Evolutionary conservation across 1,284 basidiomycete species (phyloP).

Genomic region (Tilletia setariae): DNA sequence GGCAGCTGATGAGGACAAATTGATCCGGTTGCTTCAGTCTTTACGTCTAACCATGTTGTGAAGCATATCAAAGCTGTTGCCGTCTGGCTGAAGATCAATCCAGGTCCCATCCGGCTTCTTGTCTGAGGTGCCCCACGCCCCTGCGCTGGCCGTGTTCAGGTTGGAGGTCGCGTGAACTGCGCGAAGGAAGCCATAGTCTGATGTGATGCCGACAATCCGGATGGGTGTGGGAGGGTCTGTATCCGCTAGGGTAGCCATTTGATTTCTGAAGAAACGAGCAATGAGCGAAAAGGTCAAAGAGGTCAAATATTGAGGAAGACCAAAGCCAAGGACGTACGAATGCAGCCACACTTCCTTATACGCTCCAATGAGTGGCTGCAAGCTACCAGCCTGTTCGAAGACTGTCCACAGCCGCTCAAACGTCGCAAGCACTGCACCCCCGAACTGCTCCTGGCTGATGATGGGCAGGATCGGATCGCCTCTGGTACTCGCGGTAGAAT

Average conservation of each 20-base stretch:
- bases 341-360: conserved; percentile 84
- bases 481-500: conserved; percentile 27
- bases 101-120: conserved; percentile 33
- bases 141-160: conserved; percentile 24
- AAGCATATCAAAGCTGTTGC: conserved; percentile 96
- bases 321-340: conserved; percentile 62
- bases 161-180: conserved; percentile 63
- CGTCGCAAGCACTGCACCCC: conserved; percentile 71
- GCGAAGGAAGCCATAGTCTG: conserved; percentile 79
- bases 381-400: conserved; percentile 62
- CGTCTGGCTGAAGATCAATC: conserved; percentile 79
- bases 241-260: conserved; percentile 77
- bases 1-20: too few species aligned
- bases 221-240: conserved; percentile 68
- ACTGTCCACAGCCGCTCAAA: conserved; percentile 75
- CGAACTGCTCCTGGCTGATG: conserved; percentile 70
- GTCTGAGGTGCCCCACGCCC: conserved; percentile 31
- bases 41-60: conserved; percentile 77
- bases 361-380: conserved; percentile 43
- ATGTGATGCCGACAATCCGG: conserved; percentile 79
- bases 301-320: too few species aligned
- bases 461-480: conserved; percentile 33
- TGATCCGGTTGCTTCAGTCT: conserved; percentile 39
- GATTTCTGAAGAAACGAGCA: conserved; percentile 68
- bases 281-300: too few species aligned